phyloP scores from a whole-genome alignment of 2,329 filamentous ascomycete genomes.

The Monosporascus cannonballus region DNA sequence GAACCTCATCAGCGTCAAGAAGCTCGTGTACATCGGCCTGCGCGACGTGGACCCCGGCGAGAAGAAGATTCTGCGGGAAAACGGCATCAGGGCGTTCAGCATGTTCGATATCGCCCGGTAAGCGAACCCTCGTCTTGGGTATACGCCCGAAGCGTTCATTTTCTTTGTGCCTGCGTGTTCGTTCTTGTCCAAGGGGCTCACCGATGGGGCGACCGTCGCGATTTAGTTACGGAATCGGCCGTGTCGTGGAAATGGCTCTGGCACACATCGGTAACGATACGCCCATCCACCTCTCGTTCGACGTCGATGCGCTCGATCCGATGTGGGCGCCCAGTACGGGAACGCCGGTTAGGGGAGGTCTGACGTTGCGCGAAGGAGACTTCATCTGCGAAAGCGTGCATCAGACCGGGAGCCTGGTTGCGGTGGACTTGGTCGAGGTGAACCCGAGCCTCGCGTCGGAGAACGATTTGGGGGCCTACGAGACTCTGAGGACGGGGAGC shows the following conservation, averaged over 20 bases:
- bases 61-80: constrained; percentile 83
- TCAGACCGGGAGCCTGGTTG: constrained; percentile 70
- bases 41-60: constrained; percentile 89
- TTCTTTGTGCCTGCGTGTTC: too few relatives aligned
- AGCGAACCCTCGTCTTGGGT: constrained; percentile 17
- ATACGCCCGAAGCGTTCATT: too few relatives aligned
- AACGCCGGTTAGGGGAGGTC: constrained; percentile 84
- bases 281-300: constrained; percentile 94
- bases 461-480: constrained; percentile 59
- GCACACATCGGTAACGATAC: constrained; percentile 92
- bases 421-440: constrained; percentile 78
- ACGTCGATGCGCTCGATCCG: constrained; percentile 93
- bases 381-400: constrained; percentile 90
- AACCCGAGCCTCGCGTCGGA: constrained; percentile 65
- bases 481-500: constrained; percentile 86
- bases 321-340: constrained; percentile 95
- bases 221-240: constrained; percentile 78
- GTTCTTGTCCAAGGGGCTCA: too few relatives aligned
- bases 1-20: constrained; percentile 63
- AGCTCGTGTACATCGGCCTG: constrained; percentile 95
- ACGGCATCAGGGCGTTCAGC: constrained; percentile 91
- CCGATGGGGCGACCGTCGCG: too few relatives aligned
- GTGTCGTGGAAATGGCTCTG: constrained; percentile 96
- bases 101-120: constrained; percentile 97
- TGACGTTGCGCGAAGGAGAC: constrained; percentile 92